Conservation (phyloP, 2,329 filamentous ascomycete genomes). For the Scopulariopsis brevicaulis region DNA sequence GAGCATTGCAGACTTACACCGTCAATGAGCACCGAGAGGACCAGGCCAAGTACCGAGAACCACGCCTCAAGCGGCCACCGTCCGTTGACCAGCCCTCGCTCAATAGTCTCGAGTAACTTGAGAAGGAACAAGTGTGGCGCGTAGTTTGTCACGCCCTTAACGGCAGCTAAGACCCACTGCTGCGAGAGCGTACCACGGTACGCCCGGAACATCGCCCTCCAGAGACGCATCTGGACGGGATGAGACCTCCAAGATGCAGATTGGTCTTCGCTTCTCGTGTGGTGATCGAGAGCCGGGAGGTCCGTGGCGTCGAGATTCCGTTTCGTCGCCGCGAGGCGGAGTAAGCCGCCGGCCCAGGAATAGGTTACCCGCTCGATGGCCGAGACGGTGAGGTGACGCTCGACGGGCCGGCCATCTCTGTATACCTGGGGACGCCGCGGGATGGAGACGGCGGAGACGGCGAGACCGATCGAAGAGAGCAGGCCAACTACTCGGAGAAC, state of each 20-base stretch:
- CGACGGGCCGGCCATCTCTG: conserved; percentile 45
- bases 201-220: conserved; percentile 46
- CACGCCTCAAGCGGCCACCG: conserved; percentile 40
- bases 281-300: conserved; percentile 48
- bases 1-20: conserved; percentile 16
- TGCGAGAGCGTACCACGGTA: conserved; percentile 43
- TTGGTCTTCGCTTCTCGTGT: conserved; percentile 36
- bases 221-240: conserved; percentile 38
- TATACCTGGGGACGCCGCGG: conserved; percentile 60
- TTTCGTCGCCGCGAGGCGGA: conserved; percentile 43
- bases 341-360: conserved; percentile 46
- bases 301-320: conserved; percentile 50
- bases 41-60: conserved; percentile 57
- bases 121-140: conserved; percentile 60
- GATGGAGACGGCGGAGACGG: conserved; percentile 38
- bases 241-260: conserved; percentile 36
- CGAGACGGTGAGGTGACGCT: conserved; percentile 49
- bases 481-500: conserved; percentile 37
- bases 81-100: conserved; percentile 32
- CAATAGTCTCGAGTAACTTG: conserved; percentile 53
- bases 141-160: conserved; percentile 49
- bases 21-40: conserved; percentile 44
- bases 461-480: conserved; percentile 28
- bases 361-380: conserved; percentile 53
- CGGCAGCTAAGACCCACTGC: conserved; percentile 47